phyloP scores from a whole-genome alignment of 345 rosid species.

The Eutrema japonicum region DNA sequence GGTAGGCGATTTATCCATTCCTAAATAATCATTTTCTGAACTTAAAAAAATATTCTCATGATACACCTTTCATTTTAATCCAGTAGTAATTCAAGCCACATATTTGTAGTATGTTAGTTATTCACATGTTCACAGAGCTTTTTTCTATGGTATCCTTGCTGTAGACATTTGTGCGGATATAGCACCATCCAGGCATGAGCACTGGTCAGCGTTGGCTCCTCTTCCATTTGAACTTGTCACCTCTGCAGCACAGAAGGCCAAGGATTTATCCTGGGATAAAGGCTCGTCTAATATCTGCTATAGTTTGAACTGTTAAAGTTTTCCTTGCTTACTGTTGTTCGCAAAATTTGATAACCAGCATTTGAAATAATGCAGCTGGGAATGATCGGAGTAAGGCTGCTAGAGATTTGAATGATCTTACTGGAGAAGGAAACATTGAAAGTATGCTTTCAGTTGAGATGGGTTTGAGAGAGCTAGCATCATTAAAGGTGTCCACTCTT shows the following conservation, averaged over 20 bases:
- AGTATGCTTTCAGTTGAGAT: constrained; percentile 99
- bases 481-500: constrained; percentile 70
- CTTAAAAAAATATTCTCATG: constrained; percentile 1
- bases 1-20: constrained; percentile 60
- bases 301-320: neutral
- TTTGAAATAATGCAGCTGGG: constrained; percentile 57
- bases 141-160: constrained; percentile 35
- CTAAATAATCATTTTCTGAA: constrained; percentile 3
- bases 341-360: constrained; percentile 26
- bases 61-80: neutral
- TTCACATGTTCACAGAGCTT: constrained; percentile 10
- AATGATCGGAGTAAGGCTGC: constrained; percentile 61
- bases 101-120: constrained; percentile 11
- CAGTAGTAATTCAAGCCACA: neutral
- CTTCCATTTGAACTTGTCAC: constrained; percentile 97
- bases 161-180: constrained; percentile 83
- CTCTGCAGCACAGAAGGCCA: constrained; percentile 97
- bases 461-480: constrained; percentile 95
- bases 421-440: constrained; percentile 99
- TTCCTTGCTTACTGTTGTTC: constrained; percentile 9
- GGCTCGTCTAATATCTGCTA: constrained; percentile 54
- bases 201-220: constrained; percentile 97
- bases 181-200: constrained; percentile 82
- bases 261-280: constrained; percentile 71
- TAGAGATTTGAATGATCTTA: constrained; percentile 83